phyloP scores from a whole-genome alignment of 208 protist genomes.

The Trypanosoma brucei region DNA sequence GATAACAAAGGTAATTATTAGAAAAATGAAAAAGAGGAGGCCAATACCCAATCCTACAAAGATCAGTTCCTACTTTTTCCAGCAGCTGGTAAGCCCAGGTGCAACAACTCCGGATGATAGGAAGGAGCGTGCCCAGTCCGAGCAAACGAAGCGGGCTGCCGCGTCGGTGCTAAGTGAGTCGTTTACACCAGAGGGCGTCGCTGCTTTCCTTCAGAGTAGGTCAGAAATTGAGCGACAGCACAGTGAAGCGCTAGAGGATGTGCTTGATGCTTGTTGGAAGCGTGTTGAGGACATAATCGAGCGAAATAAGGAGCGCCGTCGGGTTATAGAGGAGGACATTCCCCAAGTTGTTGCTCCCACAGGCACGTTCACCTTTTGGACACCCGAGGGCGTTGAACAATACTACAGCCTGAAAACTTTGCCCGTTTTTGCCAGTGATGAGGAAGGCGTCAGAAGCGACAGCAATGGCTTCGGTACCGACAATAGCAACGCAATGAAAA shows the following conservation, averaged over 20 bases:
- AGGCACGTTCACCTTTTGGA: slow-evolving; percentile 52
- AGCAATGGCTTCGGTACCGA: background rate
- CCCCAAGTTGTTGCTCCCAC: slow-evolving; percentile 21
- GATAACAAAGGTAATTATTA: background rate
- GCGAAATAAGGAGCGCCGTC: slow-evolving; percentile 43
- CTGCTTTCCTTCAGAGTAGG: slow-evolving; percentile 6
- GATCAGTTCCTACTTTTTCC: slow-evolving; percentile 55
- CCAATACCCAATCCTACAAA: slow-evolving; percentile 30
- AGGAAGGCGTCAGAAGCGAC: background rate
- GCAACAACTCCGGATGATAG: background rate
- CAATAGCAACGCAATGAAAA: no score
- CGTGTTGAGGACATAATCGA: slow-evolving; percentile 47
- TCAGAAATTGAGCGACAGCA: slow-evolving; percentile 22
- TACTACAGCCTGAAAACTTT: slow-evolving; percentile 34
- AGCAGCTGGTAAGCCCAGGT: slow-evolving; percentile 29
- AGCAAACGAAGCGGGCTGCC: background rate
- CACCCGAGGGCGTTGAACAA: slow-evolving; percentile 27
- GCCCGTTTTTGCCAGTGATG: slow-evolving; percentile 17
- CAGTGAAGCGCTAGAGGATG: slow-evolving; percentile 25
- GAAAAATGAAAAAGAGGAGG: slow-evolving; percentile 13
- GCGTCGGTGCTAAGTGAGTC: slow-evolving; percentile 24
- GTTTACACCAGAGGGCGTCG: slow-evolving; percentile 36
- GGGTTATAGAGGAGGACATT: slow-evolving; percentile 22
- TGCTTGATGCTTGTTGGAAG: slow-evolving; percentile 42
- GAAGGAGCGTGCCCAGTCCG: background rate